Evolutionary conservation across 2,329 filamentous ascomycete genomes (phyloP).

Genomic region (Neopestalotiopsis sp.): DNA sequence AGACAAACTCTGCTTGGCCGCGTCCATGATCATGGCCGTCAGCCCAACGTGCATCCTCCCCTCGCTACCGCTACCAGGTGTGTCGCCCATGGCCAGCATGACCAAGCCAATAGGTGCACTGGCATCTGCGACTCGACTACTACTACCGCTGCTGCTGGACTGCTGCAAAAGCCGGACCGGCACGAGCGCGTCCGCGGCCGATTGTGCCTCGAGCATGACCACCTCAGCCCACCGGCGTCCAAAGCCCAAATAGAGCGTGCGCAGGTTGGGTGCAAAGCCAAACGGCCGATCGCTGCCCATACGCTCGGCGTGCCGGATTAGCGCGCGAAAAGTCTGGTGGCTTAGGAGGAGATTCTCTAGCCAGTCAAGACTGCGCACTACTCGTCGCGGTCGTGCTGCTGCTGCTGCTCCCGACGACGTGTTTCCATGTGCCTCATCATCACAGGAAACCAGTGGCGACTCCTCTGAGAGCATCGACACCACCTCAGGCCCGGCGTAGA

Average conservation of each 20-base stretch:
- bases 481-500: background rate
- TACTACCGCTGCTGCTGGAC: background rate
- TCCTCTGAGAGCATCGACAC: background rate
- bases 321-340: background rate
- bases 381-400: background rate
- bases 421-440: no score
- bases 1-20: background rate
- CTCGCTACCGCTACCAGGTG: no score
- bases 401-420: no score
- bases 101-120: background rate
- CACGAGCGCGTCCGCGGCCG: background rate
- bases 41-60: background rate
- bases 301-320: background rate
- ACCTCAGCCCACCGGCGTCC: background rate
- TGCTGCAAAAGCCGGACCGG: background rate
- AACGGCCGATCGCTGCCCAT: background rate
- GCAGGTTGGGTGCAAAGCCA: background rate
- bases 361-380: background rate
- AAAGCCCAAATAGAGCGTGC: background rate
- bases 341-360: background rate
- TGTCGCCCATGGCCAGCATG: background rate
- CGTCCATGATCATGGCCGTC: background rate
- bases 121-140: background rate
- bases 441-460: no score
- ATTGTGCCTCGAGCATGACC: background rate